phyloP scores from a whole-genome alignment of 352 stramenopile species.

The Globisporangium perplexum region DNA sequence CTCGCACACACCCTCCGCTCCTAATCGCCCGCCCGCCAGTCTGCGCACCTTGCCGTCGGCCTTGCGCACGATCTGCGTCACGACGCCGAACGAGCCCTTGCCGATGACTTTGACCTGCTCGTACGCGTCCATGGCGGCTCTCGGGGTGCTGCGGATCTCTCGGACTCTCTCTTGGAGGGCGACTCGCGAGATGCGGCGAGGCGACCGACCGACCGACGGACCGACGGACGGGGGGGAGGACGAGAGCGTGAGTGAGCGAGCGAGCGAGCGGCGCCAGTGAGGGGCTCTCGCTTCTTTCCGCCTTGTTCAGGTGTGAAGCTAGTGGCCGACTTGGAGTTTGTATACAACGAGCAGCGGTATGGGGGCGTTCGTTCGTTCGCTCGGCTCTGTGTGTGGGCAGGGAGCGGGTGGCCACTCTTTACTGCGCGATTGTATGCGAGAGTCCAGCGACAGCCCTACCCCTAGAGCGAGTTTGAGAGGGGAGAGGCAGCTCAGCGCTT shows the following conservation, averaged over 20 bases:
- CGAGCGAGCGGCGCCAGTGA: not conserved
- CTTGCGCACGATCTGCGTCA: constrained; percentile 88
- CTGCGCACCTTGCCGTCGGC: constrained; percentile 82
- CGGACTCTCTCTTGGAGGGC: not conserved
- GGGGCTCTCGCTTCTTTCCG: not conserved
- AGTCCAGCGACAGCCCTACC: not conserved
- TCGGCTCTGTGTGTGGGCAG: not conserved
- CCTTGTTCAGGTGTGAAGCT: not conserved
- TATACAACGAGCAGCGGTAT: not conserved
- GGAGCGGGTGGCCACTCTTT: not conserved
- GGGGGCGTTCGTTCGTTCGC: not conserved
- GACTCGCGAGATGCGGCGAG: not conserved
- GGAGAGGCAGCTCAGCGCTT: not conserved
- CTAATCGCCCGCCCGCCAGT: no score
- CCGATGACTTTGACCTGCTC: constrained; percentile 87
- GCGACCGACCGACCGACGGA: not conserved
- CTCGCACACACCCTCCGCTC: not conserved
- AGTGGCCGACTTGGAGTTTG: not conserved
- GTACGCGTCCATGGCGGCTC: constrained; percentile 75
- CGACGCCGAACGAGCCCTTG: constrained; percentile 89
- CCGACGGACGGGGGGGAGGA: not conserved
- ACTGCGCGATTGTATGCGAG: not conserved
- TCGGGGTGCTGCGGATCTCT: not conserved
- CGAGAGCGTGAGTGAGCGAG: constrained; percentile 3
- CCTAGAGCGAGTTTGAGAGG: not conserved